phyloP scores from a whole-genome alignment of 148 eudicot species.

The Gaultheria prostrata region DNA sequence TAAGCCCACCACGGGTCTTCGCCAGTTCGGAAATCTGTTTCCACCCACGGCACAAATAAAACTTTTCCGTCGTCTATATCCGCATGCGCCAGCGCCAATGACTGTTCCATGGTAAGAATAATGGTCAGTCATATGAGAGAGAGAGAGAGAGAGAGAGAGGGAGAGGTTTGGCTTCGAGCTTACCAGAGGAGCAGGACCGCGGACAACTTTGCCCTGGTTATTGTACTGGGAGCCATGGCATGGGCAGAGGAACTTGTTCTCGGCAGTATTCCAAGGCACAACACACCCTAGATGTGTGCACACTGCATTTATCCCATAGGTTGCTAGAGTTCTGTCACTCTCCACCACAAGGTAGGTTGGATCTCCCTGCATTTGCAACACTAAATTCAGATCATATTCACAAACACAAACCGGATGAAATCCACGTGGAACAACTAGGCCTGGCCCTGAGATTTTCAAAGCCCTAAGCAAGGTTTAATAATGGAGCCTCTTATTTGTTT shows the following conservation, averaged over 20 bases:
- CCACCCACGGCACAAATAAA: constrained; percentile 79
- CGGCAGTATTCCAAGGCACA: constrained; percentile 86
- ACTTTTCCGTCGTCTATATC: constrained; percentile 78
- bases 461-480: too few species aligned
- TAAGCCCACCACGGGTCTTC: constrained; percentile 86
- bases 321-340: constrained; percentile 77
- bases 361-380: constrained; percentile 58
- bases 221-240: constrained; percentile 99
- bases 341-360: constrained; percentile 92
- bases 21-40: constrained; percentile 91
- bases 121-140: neutral
- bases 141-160: constrained; percentile 9
- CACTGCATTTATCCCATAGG: constrained; percentile 84
- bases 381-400: neutral
- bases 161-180: constrained; percentile 1
- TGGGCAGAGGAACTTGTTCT: constrained; percentile 94
- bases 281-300: constrained; percentile 99
- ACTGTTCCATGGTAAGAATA: constrained; percentile 32
- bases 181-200: constrained; percentile 98
- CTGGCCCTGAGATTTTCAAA: too few species aligned
- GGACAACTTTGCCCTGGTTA: constrained; percentile 78
- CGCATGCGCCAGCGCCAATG: constrained; percentile 63
- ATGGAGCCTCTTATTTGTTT: too few species aligned
- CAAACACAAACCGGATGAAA: neutral
- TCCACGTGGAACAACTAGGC: neutral